Evolutionary conservation across 768 basidiomycete species (phyloP).

Genomic region (Amyloporia xantha): DNA sequence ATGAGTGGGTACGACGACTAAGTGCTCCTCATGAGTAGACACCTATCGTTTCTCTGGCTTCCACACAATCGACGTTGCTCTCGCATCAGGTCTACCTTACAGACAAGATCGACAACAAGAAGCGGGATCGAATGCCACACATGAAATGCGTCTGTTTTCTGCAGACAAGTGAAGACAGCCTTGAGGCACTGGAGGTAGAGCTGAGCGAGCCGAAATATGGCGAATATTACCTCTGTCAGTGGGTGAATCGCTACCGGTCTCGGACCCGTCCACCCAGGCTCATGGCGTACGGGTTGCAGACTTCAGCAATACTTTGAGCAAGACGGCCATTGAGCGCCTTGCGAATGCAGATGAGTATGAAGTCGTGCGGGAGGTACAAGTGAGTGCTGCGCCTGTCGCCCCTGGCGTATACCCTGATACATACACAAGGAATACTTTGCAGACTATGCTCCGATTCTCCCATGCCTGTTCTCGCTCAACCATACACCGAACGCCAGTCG

Average conservation of each 20-base stretch:
- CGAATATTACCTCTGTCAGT: constrained; percentile 99
- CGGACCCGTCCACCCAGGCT: background rate
- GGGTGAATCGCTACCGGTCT: constrained; percentile 36
- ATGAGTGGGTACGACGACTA: too few species aligned
- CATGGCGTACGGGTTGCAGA: constrained; percentile 40
- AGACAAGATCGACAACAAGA: constrained; percentile 92
- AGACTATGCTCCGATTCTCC: constrained; percentile 85
- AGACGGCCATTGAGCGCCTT: constrained; percentile 84
- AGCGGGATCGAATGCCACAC: constrained; percentile 87
- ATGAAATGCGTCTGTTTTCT: constrained; percentile 97
- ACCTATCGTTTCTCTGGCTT: constrained; percentile 90
- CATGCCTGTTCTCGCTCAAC: constrained; percentile 83
- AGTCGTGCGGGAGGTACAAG: constrained; percentile 95
- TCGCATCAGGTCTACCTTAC: constrained; percentile 97
- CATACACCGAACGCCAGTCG: constrained; percentile 54
- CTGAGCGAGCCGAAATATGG: constrained; percentile 89
- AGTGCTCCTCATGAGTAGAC: background rate
- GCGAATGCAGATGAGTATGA: constrained; percentile 95
- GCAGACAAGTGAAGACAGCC: constrained; percentile 72
- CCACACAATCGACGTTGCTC: constrained; percentile 88
- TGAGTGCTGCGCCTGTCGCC: constrained; percentile 27
- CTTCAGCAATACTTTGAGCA: constrained; percentile 91
- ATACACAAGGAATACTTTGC: constrained; percentile 87
- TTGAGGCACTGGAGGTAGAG: constrained; percentile 79
- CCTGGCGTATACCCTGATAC: constrained; percentile 9